Evolutionary conservation across 805 yeast genomes (phyloP).

Genomic region (Metschnikowia gelsemii): DNA sequence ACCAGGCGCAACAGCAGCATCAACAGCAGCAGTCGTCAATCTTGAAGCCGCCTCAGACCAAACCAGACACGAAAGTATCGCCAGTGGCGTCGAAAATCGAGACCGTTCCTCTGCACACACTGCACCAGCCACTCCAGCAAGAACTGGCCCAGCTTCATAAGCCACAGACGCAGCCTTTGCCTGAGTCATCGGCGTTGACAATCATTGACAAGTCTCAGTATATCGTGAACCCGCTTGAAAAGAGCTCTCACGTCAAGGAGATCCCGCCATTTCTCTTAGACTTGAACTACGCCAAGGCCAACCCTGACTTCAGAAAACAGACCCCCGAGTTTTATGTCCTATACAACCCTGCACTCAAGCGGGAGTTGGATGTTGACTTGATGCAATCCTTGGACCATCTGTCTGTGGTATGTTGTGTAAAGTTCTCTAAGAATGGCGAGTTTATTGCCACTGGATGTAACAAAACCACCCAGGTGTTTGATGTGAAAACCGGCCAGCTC

Average conservation of each 20-base stretch:
- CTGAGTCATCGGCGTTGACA: slow-evolving; percentile 28
- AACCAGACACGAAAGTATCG: slow-evolving; percentile 15
- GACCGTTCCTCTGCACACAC: slow-evolving; percentile 16
- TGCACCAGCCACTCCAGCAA: slow-evolving; percentile 1
- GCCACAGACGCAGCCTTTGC: not conserved
- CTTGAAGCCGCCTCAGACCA: slow-evolving; percentile 13
- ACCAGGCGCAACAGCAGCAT: slow-evolving; percentile 1
- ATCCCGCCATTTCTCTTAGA: slow-evolving; percentile 80
- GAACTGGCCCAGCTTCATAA: not conserved
- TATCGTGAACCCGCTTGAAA: slow-evolving; percentile 42
- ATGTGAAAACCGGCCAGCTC: slow-evolving; percentile 86
- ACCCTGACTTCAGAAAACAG: slow-evolving; percentile 76
- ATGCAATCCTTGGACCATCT: slow-evolving; percentile 89
- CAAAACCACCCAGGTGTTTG: slow-evolving; percentile 90
- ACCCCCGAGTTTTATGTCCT: slow-evolving; percentile 82
- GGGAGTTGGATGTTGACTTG: slow-evolving; percentile 75
- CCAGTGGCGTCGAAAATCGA: slow-evolving; percentile 17
- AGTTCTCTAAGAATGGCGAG: slow-evolving; percentile 88
- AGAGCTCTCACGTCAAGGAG: slow-evolving; percentile 62
- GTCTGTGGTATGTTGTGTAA: slow-evolving; percentile 94
- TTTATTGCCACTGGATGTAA: slow-evolving; percentile 96
- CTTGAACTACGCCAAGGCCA: slow-evolving; percentile 74
- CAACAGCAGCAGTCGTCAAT: slow-evolving; percentile 1
- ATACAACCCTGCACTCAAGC: slow-evolving; percentile 78
- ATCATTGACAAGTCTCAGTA: slow-evolving; percentile 42